phyloP scores from a whole-genome alignment of 768 basidiomycete species.

The Gyrodon lividus region DNA sequence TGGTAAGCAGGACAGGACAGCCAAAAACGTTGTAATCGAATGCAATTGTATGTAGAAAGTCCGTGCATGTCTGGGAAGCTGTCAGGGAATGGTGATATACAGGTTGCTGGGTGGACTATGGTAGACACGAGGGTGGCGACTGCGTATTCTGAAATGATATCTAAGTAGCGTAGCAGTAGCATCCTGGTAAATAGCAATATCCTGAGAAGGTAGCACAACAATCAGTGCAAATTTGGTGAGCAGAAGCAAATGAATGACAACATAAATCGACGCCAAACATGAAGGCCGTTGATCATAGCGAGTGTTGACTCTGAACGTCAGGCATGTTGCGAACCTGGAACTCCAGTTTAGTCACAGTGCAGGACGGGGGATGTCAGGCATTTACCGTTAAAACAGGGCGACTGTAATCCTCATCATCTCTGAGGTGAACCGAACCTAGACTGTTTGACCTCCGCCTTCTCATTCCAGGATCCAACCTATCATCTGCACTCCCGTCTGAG shows the following conservation, averaged over 20 bases:
- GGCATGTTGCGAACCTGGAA: conserved; percentile 56
- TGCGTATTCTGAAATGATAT: conserved; percentile 12
- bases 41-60: conserved; percentile 15
- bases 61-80: conserved; percentile 13
- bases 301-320: conserved; percentile 39
- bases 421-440: conserved; percentile 23
- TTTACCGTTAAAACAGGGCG: conserved; percentile 54
- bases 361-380: conserved; percentile 3
- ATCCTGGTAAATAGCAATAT: too few relatives aligned
- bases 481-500: conserved; percentile 26
- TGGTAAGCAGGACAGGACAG: conserved; percentile 1
- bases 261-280: conserved; percentile 6
- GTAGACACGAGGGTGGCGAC: conserved; percentile 7
- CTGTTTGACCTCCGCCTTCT: conserved; percentile 22
- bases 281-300: conserved; percentile 14
- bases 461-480: conserved; percentile 23
- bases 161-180: conserved; percentile 17
- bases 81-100: conserved; percentile 14
- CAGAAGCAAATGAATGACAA: conserved; percentile 5
- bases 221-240: neutral
- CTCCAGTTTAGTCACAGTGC: conserved; percentile 10
- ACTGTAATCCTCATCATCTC: conserved; percentile 58
- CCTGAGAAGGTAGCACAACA: conserved; percentile 1
- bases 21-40: conserved; percentile 5
- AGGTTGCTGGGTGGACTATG: conserved; percentile 11